A percentile compares a stretch with the other conserved stretches of the same genome.
Evolutionary conservation across 495 filamentous ascomycete genomes (phyloP).

Genomic region (Lasiosphaeria hispida): DNA sequence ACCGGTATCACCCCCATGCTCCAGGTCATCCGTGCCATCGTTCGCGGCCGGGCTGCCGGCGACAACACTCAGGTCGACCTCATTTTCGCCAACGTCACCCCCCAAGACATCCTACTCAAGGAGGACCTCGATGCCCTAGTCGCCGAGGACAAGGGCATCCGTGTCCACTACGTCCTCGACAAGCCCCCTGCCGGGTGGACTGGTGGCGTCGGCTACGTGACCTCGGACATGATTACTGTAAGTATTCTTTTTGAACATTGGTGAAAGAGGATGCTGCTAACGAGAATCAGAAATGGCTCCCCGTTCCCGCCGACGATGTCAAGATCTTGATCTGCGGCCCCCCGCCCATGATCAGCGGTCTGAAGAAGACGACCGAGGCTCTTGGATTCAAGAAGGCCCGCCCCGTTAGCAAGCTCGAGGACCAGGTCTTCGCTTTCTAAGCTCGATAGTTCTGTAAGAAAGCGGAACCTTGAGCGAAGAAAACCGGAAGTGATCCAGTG

Average conservation of each 20-base stretch:
- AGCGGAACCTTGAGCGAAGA: too few relatives aligned
- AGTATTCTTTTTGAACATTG: conserved; percentile 24
- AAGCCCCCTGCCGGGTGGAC: conserved; percentile 89
- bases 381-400: conserved; percentile 88
- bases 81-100: conserved; percentile 94
- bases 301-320: conserved; percentile 78
- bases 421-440: conserved; percentile 98
- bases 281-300: conserved; percentile 61
- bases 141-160: conserved; percentile 73
- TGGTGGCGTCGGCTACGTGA: conserved; percentile 90
- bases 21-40: conserved; percentile 87
- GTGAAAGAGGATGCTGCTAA: not conserved
- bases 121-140: conserved; percentile 82
- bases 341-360: conserved; percentile 92
- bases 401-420: conserved; percentile 93
- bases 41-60: conserved; percentile 72
- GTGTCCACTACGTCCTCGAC: conserved; percentile 92
- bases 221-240: conserved; percentile 92
- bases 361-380: conserved; percentile 91
- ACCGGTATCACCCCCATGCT: conserved; percentile 99
- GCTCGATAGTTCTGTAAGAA: too few relatives aligned
- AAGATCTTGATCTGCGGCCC: conserved; percentile 97
- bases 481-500: too few relatives aligned
- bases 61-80: conserved; percentile 88
- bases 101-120: conserved; percentile 86